Conservation (phyloP, 805 yeast species). For the Ogataea corticis region DNA sequence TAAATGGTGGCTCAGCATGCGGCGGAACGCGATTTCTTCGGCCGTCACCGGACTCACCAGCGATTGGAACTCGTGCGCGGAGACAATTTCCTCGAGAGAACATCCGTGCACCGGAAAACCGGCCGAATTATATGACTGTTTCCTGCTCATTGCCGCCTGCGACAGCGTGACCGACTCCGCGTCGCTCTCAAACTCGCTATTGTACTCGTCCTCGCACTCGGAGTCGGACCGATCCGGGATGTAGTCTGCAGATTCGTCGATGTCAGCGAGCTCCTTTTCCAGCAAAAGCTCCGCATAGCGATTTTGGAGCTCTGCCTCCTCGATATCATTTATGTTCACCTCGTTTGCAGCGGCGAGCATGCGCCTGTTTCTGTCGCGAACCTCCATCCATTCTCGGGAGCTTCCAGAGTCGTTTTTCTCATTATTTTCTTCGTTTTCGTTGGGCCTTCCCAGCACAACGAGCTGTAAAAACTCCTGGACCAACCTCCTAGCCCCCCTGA, state of each 20-base stretch:
- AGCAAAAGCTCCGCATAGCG: conserved; percentile 14
- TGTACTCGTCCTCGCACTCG: conserved; percentile 17
- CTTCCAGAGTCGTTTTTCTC: conserved; percentile 5
- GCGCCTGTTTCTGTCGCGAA: conserved; percentile 5
- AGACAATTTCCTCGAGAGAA: conserved; percentile 21
- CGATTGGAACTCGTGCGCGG: conserved; percentile 26
- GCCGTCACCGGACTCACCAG: conserved; percentile 27
- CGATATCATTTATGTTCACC: conserved; percentile 9
- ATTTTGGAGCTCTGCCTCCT: conserved; percentile 9
- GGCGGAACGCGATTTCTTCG: conserved; percentile 27
- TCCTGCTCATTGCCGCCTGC: background rate
- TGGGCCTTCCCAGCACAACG: background rate
- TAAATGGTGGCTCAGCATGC: conserved; percentile 34
- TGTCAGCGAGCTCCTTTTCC: conserved; percentile 11
- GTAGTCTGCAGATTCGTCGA: conserved; percentile 17
- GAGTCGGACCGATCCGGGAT: conserved; percentile 5
- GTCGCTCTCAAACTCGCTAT: conserved; percentile 18
- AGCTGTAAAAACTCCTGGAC: conserved; percentile 1
- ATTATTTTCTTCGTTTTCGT: conserved; percentile 7
- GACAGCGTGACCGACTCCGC: background rate
- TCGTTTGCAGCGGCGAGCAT: background rate
- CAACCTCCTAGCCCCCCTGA: conserved; percentile 9
- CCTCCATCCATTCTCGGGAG: conserved; percentile 7
- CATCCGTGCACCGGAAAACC: conserved; percentile 1
- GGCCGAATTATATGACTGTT: background rate